Percentiles rank a stretch among this genome's conserved stretches.
phyloP scores from a whole-genome alignment of 2,329 filamentous ascomycete species.

The Nemania diffusa region DNA sequence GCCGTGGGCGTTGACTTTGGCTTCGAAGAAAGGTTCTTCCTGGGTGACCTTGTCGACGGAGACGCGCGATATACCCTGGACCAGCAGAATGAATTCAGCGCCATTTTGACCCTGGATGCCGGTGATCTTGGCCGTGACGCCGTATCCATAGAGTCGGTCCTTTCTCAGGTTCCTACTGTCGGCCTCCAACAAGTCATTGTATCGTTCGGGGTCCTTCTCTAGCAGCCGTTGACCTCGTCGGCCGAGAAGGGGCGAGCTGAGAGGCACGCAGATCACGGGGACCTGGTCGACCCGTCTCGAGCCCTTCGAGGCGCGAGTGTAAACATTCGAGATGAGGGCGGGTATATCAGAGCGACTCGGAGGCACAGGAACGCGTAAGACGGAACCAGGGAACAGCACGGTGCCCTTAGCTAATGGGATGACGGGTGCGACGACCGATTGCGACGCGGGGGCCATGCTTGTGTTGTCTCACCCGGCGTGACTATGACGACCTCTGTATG shows the following conservation, averaged over 20 bases:
- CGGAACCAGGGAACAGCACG: slow-evolving; percentile 86
- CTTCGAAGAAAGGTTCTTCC: slow-evolving; percentile 88
- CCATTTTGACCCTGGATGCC: slow-evolving; percentile 80
- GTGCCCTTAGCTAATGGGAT: slow-evolving; percentile 83
- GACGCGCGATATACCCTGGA: slow-evolving; percentile 85
- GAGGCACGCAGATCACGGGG: slow-evolving; percentile 86
- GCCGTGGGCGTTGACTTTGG: slow-evolving; percentile 67
- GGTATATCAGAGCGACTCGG: slow-evolving; percentile 86
- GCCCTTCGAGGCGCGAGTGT: slow-evolving; percentile 78
- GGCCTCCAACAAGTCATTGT: slow-evolving; percentile 60
- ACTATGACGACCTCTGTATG: neutral
- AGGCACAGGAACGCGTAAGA: slow-evolving; percentile 84
- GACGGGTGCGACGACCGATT: slow-evolving; percentile 71
- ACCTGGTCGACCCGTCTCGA: slow-evolving; percentile 73
- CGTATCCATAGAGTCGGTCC: slow-evolving; percentile 82
- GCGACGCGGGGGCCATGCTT: slow-evolving; percentile 47
- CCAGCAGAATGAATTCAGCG: slow-evolving; percentile 82
- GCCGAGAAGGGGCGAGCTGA: slow-evolving; percentile 79
- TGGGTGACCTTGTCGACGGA: slow-evolving; percentile 78
- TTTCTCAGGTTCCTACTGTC: slow-evolving; percentile 70
- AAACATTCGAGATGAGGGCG: slow-evolving; percentile 85
- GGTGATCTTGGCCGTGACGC: slow-evolving; percentile 81
- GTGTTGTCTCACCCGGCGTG: slow-evolving; percentile 11
- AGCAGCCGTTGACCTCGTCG: slow-evolving; percentile 80
- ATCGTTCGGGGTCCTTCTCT: slow-evolving; percentile 67